phyloP scores from a whole-genome alignment of 2,329 filamentous ascomycete genomes.

The Capronia epimyces region DNA sequence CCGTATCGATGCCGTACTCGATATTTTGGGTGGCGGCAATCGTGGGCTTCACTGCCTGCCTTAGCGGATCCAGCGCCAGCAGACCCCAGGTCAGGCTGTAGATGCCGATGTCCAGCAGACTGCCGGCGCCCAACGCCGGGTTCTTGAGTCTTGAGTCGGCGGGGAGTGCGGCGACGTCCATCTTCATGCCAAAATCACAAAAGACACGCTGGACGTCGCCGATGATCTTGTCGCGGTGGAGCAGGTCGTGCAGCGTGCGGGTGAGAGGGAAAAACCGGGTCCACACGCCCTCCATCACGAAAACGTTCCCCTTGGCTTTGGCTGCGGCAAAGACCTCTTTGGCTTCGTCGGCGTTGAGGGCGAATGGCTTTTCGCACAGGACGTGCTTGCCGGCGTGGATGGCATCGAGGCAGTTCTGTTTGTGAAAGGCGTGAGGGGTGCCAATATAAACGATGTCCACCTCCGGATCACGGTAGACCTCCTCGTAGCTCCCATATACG shows the following conservation, averaged over 20 bases:
- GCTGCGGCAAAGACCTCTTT: conserved; percentile 67
- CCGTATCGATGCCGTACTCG: conserved; percentile 30
- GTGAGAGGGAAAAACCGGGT: conserved; percentile 81
- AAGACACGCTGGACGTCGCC: conserved; percentile 53
- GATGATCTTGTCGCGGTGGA: conserved; percentile 46
- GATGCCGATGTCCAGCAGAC: conserved; percentile 76
- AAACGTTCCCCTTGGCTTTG: conserved; percentile 66
- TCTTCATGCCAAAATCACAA: conserved; percentile 44
- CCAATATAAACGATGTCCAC: not conserved
- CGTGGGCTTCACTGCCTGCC: conserved; percentile 60
- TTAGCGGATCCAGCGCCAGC: conserved; percentile 68
- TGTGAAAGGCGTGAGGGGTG: conserved; percentile 71
- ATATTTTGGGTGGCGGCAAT: conserved; percentile 54
- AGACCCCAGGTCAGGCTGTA: conserved; percentile 89
- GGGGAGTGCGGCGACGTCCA: conserved; percentile 15
- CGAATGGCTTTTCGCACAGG: conserved; percentile 85
- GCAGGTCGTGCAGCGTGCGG: conserved; percentile 54
- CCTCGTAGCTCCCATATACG: not conserved
- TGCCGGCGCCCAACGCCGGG: conserved; percentile 72
- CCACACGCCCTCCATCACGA: conserved; percentile 71
- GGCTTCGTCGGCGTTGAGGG: conserved; percentile 72
- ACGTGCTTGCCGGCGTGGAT: conserved; percentile 80
- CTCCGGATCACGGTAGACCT: not conserved
- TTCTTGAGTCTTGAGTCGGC: conserved; percentile 57
- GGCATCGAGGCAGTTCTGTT: conserved; percentile 78